These are phyloP conservation scores for Tripterygium wilfordii DNA, from an alignment of 177 flowering plant genomes.

Conservation along the genomic window DNA sequence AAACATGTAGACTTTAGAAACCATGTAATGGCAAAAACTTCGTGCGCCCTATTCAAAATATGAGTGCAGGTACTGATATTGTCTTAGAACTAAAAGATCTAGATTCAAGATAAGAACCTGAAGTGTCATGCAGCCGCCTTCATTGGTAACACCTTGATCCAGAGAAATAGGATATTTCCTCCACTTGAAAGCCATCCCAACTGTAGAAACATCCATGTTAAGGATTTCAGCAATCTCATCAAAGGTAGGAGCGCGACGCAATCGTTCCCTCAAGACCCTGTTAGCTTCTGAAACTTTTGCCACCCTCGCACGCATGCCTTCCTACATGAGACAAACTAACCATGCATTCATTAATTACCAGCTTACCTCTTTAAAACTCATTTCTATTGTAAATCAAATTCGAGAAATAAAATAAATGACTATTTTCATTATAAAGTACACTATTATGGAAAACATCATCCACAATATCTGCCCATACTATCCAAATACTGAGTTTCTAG, in stretches of 20 bases:
- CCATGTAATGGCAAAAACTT: too few relatives aligned
- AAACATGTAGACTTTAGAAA: too few relatives aligned
- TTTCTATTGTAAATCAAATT: neutral
- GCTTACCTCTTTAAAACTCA: constrained; percentile 12
- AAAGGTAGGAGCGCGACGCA: constrained; percentile 34
- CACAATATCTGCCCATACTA: too few relatives aligned
- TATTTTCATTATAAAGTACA: too few relatives aligned
- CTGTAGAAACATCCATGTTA: constrained; percentile 20
- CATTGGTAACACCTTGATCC: constrained; percentile 28
- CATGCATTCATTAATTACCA: constrained; percentile 43
- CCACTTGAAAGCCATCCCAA: constrained; percentile 30
- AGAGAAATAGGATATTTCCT: constrained; percentile 45
- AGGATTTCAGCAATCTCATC: constrained; percentile 44
- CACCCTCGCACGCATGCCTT: constrained; percentile 32
- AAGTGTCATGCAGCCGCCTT: constrained; percentile 40
- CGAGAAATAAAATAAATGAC: too few relatives aligned
- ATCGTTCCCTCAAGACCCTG: constrained; percentile 23
- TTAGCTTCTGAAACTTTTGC: constrained; percentile 52
- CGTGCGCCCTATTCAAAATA: too few relatives aligned
- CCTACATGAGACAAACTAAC: constrained; percentile 65
- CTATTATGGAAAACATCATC: too few relatives aligned
- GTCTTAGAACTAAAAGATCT: too few relatives aligned
- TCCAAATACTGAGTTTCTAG: too few relatives aligned
- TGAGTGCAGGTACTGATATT: too few relatives aligned
- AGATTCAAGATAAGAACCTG: constrained; percentile 31